Evolutionary conservation across 164 flowering plant species (phyloP), one percentile per base, ranked within the genome.

Genomic region (Malania oleifera): DNA sequence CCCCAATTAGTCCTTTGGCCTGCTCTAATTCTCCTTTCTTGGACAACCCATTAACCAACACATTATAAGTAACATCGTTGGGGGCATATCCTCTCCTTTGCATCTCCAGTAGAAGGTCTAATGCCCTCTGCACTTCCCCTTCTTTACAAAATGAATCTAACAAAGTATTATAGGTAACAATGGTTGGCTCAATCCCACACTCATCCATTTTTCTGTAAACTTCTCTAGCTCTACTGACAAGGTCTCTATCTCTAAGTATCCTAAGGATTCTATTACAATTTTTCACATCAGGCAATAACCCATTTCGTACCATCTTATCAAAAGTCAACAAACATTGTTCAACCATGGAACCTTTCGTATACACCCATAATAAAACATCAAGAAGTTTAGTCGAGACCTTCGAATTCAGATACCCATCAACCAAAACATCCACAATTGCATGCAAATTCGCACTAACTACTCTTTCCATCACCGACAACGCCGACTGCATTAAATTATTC

Each of bases 231-330:
- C 65, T 67, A 7, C 0, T 35, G 29, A 59, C 52, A 9, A 78
- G 69, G 37, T 63, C 20, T 11, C 61, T 63, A 68, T 85, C 77
- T 52, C 86, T 71, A 43, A 85, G 79, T 18, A 77, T 25, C 66
- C 73, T 70, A 25, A 87, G 79, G 47, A 87, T 63, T 54, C 82
- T 83, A 70, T 85, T 87, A 70, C 91, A 87, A 39, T 75, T 85
- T 60, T 57, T 76, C 67, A 85, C 85, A 69, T 83, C 74, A 0
- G 91, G 89, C 52, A 63, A 63, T 56, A 78, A 62, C 66, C 77
- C 83, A 46, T 67, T 82, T 39, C 49, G 51, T 26, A 75, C 35
- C 91, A 87, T 83, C 68, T 73, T 82, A 60, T 82, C 46, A 39
- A 85, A 85, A 59, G 76, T 45, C 53, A 25, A 58, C 44, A 83